Percentiles rank a stretch among this genome's conserved stretches.
Evolutionary conservation across 1,284 basidiomycete species (phyloP).

Genomic region (Anthracocystis walkeri): DNA sequence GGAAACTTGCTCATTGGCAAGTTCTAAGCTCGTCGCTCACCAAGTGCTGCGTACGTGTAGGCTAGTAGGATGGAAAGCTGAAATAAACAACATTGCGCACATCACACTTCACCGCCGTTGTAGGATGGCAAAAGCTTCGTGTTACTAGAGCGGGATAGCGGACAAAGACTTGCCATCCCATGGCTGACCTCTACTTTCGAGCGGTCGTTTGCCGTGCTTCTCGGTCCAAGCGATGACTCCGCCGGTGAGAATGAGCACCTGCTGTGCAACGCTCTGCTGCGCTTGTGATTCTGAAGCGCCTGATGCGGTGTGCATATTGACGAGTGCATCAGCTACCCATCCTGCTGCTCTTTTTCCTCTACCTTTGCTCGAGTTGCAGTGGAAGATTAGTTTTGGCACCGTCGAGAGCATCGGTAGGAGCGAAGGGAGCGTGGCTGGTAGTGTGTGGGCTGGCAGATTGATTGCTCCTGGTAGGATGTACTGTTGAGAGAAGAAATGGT

Average conservation of each 20-base stretch:
- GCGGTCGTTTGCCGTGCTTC: conserved; percentile 35
- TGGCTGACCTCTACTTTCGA: conserved; percentile 42
- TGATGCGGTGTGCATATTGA: conserved; percentile 22
- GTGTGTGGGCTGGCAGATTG: conserved; percentile 70
- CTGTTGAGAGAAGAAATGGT: conserved; percentile 14
- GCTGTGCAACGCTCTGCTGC: conserved; percentile 32
- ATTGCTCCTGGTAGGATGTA: conserved; percentile 67
- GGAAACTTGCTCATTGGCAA: conserved; percentile 59
- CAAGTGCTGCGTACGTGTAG: no score
- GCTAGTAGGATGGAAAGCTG: not conserved
- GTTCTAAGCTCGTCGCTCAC: conserved; percentile 28
- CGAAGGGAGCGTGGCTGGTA: conserved; percentile 64
- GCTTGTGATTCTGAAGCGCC: conserved; percentile 22
- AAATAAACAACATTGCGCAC: not conserved
- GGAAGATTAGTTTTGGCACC: conserved; percentile 66
- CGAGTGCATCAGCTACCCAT: conserved; percentile 65
- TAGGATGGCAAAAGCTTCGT: not conserved
- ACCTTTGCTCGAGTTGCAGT: conserved; percentile 66
- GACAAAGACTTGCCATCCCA: conserved; percentile 42
- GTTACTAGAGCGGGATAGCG: conserved; percentile 33
- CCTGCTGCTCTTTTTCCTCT: conserved; percentile 63
- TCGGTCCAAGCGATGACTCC: conserved; percentile 61
- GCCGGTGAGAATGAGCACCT: conserved; percentile 60
- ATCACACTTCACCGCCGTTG: not conserved
- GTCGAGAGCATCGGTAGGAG: conserved; percentile 60